phyloP scores from a whole-genome alignment of 2,329 filamentous ascomycete genomes.

The Pezicula radicicola region DNA sequence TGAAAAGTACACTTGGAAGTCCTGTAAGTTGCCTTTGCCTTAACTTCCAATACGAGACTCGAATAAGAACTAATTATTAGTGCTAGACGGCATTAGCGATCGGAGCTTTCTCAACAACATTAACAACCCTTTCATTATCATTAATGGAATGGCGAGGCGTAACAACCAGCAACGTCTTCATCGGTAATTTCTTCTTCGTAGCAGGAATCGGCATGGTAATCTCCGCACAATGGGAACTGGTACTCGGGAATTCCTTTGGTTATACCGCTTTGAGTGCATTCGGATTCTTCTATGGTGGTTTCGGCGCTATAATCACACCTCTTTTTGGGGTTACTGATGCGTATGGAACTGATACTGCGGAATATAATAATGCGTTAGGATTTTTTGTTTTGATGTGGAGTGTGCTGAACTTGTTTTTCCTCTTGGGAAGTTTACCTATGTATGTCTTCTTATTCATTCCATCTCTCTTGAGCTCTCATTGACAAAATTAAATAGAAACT shows the following conservation, averaged over 20 bases:
- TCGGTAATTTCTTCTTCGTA: constrained; percentile 52
- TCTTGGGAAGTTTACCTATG: constrained; percentile 40
- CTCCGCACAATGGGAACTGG: constrained; percentile 53
- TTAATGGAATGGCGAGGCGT: constrained; percentile 54
- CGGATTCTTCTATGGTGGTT: constrained; percentile 48
- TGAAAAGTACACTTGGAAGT: constrained; percentile 20
- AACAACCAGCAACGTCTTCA: constrained; percentile 45
- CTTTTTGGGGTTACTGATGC: constrained; percentile 40
- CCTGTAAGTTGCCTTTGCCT: constrained; percentile 11
- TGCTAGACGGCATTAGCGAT: constrained; percentile 44
- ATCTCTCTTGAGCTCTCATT: no score
- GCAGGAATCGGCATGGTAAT: constrained; percentile 48
- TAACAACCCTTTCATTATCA: constrained; percentile 50
- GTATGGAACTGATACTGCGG: constrained; percentile 37
- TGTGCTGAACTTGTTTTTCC: constrained; percentile 41
- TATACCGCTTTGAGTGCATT: constrained; percentile 54
- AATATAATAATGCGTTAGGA: constrained; percentile 46
- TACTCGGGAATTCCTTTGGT: constrained; percentile 47
- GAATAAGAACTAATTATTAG: neutral
- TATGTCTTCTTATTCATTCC: constrained; percentile 2
- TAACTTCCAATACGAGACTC: neutral
- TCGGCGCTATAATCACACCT: constrained; percentile 44
- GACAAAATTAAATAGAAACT: constrained; percentile 26
- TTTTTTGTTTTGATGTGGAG: constrained; percentile 48
- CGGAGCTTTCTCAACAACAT: constrained; percentile 50